These are phyloP conservation scores for Boletus subparvulus DNA, from an alignment of 768 basidiomycete genomes.

Conservation along the genomic window DNA sequence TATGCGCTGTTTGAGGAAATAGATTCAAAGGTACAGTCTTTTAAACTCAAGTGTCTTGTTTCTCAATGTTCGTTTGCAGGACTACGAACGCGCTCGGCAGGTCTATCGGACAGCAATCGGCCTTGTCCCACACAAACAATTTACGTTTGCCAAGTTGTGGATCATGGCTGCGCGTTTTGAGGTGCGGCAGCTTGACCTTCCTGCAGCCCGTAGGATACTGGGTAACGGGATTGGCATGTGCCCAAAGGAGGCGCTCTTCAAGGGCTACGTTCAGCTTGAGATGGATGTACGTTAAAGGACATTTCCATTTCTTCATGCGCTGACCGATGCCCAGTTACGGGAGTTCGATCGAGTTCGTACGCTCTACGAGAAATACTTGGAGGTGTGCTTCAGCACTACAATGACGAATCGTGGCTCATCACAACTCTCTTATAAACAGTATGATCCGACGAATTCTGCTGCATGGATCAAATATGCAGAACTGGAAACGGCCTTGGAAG, in stretches of 20 bases:
- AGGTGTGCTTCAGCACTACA: slow-evolving; percentile 46
- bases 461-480: slow-evolving; percentile 98
- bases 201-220: slow-evolving; percentile 83
- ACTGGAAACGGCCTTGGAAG: slow-evolving; percentile 83
- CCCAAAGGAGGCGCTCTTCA: slow-evolving; percentile 93
- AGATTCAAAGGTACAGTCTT: slow-evolving; percentile 70
- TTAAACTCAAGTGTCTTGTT: not conserved
- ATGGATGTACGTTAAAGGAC: slow-evolving; percentile 60
- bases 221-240: slow-evolving; percentile 94
- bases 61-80: slow-evolving; percentile 43
- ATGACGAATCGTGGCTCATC: not conserved
- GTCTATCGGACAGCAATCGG: slow-evolving; percentile 88
- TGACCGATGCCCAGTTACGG: slow-evolving; percentile 56
- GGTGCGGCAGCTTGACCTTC: slow-evolving; percentile 75
- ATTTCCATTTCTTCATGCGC: not conserved
- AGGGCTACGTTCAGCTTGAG: slow-evolving; percentile 93
- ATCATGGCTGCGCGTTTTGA: slow-evolving; percentile 91
- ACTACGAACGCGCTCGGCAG: slow-evolving; percentile 81
- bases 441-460: slow-evolving; percentile 84
- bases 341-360: slow-evolving; percentile 94
- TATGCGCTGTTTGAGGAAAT: slow-evolving; percentile 98
- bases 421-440: slow-evolving; percentile 39
- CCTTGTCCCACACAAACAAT: slow-evolving; percentile 93
- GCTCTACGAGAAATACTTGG: slow-evolving; percentile 92
- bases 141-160: slow-evolving; percentile 99